These are phyloP conservation scores for Pyrenophora tritici-repentis DNA, from an alignment of 2,329 filamentous ascomycete genomes.

Conservation along the genomic window DNA sequence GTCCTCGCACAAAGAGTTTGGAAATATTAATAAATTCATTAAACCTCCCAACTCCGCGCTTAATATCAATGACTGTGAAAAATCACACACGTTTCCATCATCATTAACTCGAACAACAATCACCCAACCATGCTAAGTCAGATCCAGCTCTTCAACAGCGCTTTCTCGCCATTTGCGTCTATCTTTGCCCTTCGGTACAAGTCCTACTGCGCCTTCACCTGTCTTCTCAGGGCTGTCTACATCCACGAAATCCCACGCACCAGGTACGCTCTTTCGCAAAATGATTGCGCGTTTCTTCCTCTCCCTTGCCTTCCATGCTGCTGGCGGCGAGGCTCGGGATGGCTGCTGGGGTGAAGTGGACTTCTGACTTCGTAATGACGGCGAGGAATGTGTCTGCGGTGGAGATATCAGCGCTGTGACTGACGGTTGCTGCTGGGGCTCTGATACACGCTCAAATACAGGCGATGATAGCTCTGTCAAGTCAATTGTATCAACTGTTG, in stretches of 20 bases:
- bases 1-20: no score
- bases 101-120: no score
- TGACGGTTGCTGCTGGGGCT: background rate
- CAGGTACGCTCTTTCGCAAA: constrained; percentile 39
- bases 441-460: background rate
- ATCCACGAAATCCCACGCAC: constrained; percentile 41
- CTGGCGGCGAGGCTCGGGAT: constrained; percentile 19
- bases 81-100: no score
- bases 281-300: constrained; percentile 41
- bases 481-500: constrained; percentile 28
- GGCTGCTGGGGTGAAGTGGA: constrained; percentile 6
- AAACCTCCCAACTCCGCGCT: no score
- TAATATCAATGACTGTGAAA: no score
- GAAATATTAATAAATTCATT: no score
- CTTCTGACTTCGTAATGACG: constrained; percentile 19
- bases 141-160: constrained; percentile 43
- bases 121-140: constrained; percentile 23
- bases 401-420: constrained; percentile 3
- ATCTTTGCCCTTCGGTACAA: constrained; percentile 29
- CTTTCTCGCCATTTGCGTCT: constrained; percentile 44
- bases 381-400: constrained; percentile 4
- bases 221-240: constrained; percentile 22
- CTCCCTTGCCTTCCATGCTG: constrained; percentile 37
- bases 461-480: constrained; percentile 29
- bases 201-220: background rate